Base-by-base conservation (phyloP, 208 protist genomes). In the Crithidia expoeki region DNA sequence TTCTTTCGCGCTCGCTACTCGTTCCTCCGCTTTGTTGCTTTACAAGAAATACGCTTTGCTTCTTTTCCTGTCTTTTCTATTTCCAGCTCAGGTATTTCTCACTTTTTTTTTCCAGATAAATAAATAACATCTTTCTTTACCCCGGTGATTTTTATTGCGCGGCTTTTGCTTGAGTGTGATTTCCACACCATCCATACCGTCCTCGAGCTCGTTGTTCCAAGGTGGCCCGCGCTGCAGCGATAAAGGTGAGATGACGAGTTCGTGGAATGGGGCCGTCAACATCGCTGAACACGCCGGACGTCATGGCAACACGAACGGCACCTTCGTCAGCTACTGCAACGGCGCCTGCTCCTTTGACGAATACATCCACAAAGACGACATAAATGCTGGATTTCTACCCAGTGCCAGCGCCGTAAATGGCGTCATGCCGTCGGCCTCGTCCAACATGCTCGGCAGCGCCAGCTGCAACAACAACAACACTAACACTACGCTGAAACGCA, bases 271-370 rank as follows among this genome's bases (percentile, higher is more conserved):
- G 28, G 12, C 28, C 25, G 6, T 53, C 53, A 19, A 2, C 33
- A 16, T 27, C 3, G 33, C 4, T n/a, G 28, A 33, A n/a, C 33
- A n/a, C 3, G n/a, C 53, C 1, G 30, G 19, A 25, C 53, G 53
- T 44, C 33, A n/a, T 16, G 17, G 19, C 14, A 59, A 14, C 53
- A 28, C 9, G 3, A 27, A 12, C 28, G 1, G 23, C 56, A 4
- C 56, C 12, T 46, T 50, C 19, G 58, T 27, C 42, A 52, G 42
- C 28, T 52, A 38, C 42, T 44, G 58, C 27, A 38, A 51, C 46
- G 53, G 58, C n/a, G 46, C 42, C 25, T 36, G 68, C 50, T 44
- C 50, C 6, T n/a, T 32, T 10, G 57, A 65, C 11, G 68, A 74
- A 5, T 38, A 44, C 40, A 25, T 33, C 10, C 38, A 64, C 2